A percentile compares a stretch with the other conserved stretches of the same genome.
These are phyloP conservation scores for Trichophyton simii DNA, from an alignment of 2,329 filamentous ascomycete species.

Conservation along the genomic window DNA sequence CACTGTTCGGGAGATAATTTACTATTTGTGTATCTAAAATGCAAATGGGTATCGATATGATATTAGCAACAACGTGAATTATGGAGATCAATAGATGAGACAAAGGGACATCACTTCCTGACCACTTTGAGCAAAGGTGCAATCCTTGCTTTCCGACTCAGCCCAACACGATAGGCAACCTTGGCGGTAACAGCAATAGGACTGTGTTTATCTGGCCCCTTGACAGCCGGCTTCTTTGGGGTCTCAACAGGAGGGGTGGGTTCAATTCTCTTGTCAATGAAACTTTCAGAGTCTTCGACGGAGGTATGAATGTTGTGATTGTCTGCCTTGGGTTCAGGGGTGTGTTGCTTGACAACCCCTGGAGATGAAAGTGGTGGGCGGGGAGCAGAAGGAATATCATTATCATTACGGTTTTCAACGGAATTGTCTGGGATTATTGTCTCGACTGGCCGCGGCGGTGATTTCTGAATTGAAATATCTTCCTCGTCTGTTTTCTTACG, in stretches of 20 bases:
- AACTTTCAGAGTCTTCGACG: background rate
- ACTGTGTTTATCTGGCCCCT: slow-evolving; percentile 29
- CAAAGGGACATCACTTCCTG: slow-evolving; percentile 22
- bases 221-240: slow-evolving; percentile 12
- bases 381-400: background rate
- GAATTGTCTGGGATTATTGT: background rate
- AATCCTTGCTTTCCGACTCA: slow-evolving; percentile 38
- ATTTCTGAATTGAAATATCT: background rate
- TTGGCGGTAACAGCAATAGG: slow-evolving; percentile 29
- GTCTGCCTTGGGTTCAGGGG: background rate
- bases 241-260: slow-evolving; percentile 3
- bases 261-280: background rate
- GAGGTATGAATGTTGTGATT: background rate
- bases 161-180: slow-evolving; percentile 35
- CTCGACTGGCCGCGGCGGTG: background rate
- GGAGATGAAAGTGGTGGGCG: background rate
- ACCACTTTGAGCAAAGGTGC: slow-evolving; percentile 37
- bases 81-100: background rate
- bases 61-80: background rate
- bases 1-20: too few species aligned
- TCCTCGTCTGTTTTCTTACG: slow-evolving; percentile 21
- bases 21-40: background rate
- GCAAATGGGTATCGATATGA: background rate
- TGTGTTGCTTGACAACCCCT: background rate
- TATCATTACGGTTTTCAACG: background rate